Conservation (phyloP, 768 basidiomycete genomes). For the Pisolithus tinctorius region DNA sequence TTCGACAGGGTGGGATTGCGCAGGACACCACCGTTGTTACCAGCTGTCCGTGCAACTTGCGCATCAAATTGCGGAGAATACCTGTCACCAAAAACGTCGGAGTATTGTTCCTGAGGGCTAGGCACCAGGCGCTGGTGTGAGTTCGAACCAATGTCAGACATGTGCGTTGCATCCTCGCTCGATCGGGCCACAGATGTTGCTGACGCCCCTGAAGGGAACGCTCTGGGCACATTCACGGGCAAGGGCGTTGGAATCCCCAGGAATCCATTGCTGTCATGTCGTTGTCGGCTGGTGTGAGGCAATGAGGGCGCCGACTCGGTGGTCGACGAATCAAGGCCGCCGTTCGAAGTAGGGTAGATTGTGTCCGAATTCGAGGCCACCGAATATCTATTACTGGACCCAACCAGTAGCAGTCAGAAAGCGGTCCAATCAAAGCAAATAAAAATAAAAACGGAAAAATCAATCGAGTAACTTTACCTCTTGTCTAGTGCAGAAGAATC, state of each 20-base stretch:
- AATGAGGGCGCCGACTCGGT: constrained; percentile 43
- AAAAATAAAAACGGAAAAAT: constrained; percentile 9
- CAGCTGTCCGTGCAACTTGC: constrained; percentile 34
- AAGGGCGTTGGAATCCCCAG: constrained; percentile 74
- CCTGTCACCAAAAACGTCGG: constrained; percentile 18
- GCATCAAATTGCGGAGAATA: constrained; percentile 31
- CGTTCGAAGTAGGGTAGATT: constrained; percentile 47
- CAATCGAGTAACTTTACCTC: constrained; percentile 41
- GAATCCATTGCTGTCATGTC: constrained; percentile 64
- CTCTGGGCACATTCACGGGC: constrained; percentile 42
- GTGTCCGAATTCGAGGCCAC: constrained; percentile 72
- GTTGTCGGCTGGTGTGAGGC: constrained; percentile 37
- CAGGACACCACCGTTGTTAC: constrained; percentile 31
- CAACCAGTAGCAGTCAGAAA: neutral
- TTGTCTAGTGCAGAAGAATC: constrained; percentile 70
- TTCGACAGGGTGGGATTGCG: constrained; percentile 32
- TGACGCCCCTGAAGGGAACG: constrained; percentile 36
- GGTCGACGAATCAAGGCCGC: constrained; percentile 52
- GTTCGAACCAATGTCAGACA: constrained; percentile 29
- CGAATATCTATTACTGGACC: constrained; percentile 56
- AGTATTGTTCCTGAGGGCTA: constrained; percentile 29
- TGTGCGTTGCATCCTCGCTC: constrained; percentile 34
- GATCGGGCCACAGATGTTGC: constrained; percentile 41
- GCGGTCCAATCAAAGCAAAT: constrained; percentile 21
- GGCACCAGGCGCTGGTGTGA: constrained; percentile 40